Conservation (phyloP, 805 yeast species). For the Myxozyma kluyveri region DNA sequence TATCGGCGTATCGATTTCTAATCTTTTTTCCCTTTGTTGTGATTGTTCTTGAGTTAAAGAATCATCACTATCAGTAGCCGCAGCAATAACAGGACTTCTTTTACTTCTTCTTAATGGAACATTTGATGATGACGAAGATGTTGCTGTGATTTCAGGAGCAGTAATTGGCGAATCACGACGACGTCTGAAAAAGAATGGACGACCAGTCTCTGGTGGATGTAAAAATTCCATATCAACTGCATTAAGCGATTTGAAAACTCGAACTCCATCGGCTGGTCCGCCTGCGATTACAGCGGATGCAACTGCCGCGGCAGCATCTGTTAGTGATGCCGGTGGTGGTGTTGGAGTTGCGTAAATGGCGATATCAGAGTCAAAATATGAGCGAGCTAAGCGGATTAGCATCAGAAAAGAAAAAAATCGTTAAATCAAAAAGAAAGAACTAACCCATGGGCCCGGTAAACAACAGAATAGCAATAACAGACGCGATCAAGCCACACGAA, state of each 20-base stretch:
- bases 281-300: neutral
- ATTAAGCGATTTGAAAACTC: too few species aligned
- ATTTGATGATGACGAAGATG: neutral
- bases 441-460: constrained; percentile 5
- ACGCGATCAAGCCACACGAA: neutral
- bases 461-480: constrained; percentile 8
- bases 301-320: neutral
- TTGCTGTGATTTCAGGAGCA: neutral
- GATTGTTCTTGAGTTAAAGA: neutral
- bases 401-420: neutral
- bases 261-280: neutral
- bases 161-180: neutral
- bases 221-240: too few species aligned
- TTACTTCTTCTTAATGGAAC: neutral
- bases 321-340: neutral
- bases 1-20: constrained; percentile 23
- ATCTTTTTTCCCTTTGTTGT: neutral
- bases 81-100: too few species aligned
- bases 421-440: neutral
- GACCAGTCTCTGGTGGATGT: too few species aligned
- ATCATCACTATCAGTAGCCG: neutral
- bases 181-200: neutral
- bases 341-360: neutral
- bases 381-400: neutral
- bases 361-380: neutral